Evolutionary conservation across 73 alveolate genomes (phyloP).

Genomic region (Paramecium pentaurelia): DNA sequence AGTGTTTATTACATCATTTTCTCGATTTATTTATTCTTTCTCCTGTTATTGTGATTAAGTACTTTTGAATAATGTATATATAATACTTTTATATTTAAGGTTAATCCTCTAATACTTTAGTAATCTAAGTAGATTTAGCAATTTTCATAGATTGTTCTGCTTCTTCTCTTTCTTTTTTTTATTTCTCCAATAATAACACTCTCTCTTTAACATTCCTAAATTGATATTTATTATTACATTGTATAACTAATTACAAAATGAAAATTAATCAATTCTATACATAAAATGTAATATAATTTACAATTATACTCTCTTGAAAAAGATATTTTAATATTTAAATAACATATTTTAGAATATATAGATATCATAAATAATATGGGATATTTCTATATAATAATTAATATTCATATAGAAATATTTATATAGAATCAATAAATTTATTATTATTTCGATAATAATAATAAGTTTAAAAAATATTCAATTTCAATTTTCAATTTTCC

Average conservation of each 20-base stretch:
- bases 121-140: background rate
- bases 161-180: background rate
- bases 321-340: background rate
- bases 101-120: background rate
- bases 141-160: background rate
- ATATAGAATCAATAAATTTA: background rate
- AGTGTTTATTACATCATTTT: background rate
- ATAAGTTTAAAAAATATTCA: no score
- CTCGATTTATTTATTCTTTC: background rate
- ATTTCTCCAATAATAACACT: background rate
- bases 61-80: background rate
- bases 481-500: background rate
- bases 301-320: background rate
- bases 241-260: background rate
- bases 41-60: background rate
- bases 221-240: background rate
- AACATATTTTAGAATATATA: no score
- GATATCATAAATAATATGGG: background rate
- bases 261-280: background rate
- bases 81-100: background rate
- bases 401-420: background rate
- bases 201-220: background rate
- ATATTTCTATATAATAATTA: no score
- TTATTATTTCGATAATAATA: background rate
- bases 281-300: background rate